phyloP scores from a whole-genome alignment of 495 filamentous ascomycete genomes.

The Aspergillus indologenus region DNA sequence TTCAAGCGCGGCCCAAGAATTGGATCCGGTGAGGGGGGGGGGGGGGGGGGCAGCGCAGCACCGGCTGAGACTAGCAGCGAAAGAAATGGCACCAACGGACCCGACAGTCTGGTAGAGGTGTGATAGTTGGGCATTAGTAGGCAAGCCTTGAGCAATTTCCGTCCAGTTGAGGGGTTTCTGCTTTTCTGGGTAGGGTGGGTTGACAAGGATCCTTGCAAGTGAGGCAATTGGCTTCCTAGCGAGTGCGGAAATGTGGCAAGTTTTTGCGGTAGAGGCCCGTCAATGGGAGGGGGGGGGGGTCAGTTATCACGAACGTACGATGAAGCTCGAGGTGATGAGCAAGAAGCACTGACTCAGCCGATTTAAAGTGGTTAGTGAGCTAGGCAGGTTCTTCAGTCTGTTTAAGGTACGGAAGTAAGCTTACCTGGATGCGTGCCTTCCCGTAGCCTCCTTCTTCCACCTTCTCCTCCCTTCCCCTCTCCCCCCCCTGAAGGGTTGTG shows the following conservation, averaged over 20 bases:
- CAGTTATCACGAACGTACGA: background rate
- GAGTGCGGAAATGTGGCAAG: background rate
- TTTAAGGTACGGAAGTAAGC: slow-evolving; percentile 6
- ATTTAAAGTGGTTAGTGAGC: background rate
- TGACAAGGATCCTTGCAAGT: background rate
- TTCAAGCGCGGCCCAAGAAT: slow-evolving; percentile 1
- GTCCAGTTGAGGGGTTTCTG: slow-evolving; percentile 16
- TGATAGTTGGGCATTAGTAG: slow-evolving; percentile 29
- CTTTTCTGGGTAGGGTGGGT: slow-evolving; percentile 2
- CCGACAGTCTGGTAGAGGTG: slow-evolving; percentile 29
- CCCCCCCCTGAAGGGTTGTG: background rate
- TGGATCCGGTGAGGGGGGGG: background rate
- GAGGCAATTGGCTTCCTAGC: background rate
- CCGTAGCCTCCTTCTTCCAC: background rate
- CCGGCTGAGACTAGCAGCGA: slow-evolving; percentile 18
- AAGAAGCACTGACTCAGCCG: slow-evolving; percentile 1
- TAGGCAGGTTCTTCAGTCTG: slow-evolving; percentile 2
- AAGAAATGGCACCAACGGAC: slow-evolving; percentile 20
- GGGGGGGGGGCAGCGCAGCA: slow-evolving; percentile 10
- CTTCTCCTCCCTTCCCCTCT: no score
- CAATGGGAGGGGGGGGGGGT: background rate
- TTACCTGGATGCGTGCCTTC: slow-evolving; percentile 7
- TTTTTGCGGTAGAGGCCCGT: background rate
- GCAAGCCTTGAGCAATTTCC: slow-evolving; percentile 17
- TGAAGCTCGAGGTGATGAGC: background rate